Percentiles rank a stretch among this genome's conserved stretches.
These are phyloP conservation scores for Trametes gibbosa DNA, from an alignment of 768 basidiomycete genomes.

Conservation along the genomic window DNA sequence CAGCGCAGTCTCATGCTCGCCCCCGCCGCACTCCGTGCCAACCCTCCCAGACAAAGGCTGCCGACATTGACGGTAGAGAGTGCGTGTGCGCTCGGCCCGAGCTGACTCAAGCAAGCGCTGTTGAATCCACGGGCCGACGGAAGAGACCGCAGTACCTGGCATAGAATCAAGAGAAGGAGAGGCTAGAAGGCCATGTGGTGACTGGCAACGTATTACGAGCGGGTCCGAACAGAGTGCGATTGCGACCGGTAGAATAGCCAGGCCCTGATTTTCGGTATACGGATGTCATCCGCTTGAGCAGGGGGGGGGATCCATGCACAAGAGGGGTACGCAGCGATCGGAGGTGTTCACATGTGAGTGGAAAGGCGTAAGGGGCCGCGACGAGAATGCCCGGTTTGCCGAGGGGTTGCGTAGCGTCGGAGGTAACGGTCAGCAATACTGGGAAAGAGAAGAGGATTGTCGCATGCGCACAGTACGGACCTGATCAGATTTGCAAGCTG, in stretches of 20 bases:
- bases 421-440: neutral
- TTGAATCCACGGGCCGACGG: neutral
- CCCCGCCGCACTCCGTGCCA: too few species aligned
- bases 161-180: too few species aligned
- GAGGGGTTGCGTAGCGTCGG: neutral
- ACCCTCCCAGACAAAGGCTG: too few species aligned
- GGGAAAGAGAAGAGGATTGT: too few species aligned
- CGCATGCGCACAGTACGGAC: neutral
- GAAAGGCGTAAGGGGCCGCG: neutral
- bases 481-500: neutral
- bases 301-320: too few species aligned
- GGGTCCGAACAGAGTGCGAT: too few species aligned
- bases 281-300: too few species aligned
- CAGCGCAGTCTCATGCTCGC: too few species aligned
- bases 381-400: neutral
- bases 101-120: neutral
- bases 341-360: neutral
- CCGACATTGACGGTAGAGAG: neutral
- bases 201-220: too few species aligned
- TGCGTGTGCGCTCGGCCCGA: neutral
- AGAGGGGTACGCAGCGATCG: neutral
- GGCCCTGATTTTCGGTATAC: too few species aligned
- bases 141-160: neutral
- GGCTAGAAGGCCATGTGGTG: too few species aligned
- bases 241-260: too few species aligned